Evolutionary conservation across 306 rosid species (phyloP).

Genomic region (Cercis canadensis): DNA sequence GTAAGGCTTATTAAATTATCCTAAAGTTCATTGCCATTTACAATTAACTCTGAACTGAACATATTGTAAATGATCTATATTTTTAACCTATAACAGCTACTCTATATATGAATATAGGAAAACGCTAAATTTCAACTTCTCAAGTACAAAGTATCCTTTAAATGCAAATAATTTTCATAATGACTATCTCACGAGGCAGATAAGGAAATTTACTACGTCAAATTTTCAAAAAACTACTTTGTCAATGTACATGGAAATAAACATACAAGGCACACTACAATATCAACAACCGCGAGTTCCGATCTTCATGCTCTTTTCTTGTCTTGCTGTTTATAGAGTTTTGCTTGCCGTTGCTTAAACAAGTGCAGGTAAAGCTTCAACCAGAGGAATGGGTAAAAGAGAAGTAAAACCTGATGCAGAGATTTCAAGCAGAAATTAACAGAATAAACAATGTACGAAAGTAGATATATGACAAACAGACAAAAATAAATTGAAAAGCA

Average conservation of each 20-base stretch:
- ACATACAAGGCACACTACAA: neutral
- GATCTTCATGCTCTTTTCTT: slow-evolving; percentile 59
- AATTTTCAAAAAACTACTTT: slow-evolving; percentile 1
- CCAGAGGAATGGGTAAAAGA: slow-evolving; percentile 77
- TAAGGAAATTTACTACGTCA: slow-evolving; percentile 12
- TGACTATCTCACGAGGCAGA: slow-evolving; percentile 25
- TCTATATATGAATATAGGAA: neutral
- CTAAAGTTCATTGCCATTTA: neutral
- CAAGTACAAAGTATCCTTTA: neutral
- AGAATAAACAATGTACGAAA: slow-evolving; percentile 3
- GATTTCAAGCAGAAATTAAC: slow-evolving; percentile 22
- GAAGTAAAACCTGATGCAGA: slow-evolving; percentile 69
- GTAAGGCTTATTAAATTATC: neutral
- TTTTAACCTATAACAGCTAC: slow-evolving; percentile 14
- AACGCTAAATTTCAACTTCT: neutral
- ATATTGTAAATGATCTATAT: neutral
- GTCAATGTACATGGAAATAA: neutral
- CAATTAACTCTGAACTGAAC: neutral
- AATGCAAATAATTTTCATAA: slow-evolving; percentile 37
- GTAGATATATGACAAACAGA: slow-evolving; percentile 3
- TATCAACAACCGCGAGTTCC: slow-evolving; percentile 8
- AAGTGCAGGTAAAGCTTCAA: slow-evolving; percentile 83
- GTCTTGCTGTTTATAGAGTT: slow-evolving; percentile 58
- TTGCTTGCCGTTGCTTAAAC: slow-evolving; percentile 82
- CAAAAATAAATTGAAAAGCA: slow-evolving; percentile 5